Base-by-base conservation (phyloP, 1,284 basidiomycete genomes). In the Xerocomus nothofagi region DNA sequence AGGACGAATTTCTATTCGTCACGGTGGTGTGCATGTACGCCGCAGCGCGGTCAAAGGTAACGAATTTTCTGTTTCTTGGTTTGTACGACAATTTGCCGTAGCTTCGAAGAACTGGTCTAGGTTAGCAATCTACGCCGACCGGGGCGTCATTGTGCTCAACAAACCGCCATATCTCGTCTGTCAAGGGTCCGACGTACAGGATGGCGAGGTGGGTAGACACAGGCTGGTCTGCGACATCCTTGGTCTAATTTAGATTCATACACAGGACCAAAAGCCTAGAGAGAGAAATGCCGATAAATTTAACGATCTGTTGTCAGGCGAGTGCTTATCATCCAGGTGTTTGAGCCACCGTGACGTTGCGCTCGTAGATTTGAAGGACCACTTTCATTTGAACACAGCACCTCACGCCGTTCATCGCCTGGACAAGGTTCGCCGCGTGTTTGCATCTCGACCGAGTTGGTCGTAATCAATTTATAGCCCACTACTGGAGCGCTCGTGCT, bases 401-500 rank as follows among this genome's bases (percentile, higher is more conserved):
- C 81, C 78, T 9, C 72, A 71, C 47, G 71, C 79, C 4, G 76
- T 86, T 14, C 86, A 88, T 61, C 76, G 86, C 9, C 73, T 88
- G 9, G 86, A 88, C 71, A 86, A 84, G 72, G 85, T 81, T 44
- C 18, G 62, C 51, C 14, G 11, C 47, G 26, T 32, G 11, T 39
- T 42, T 34, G 7, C n/a, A 5, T n/a, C 33, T 11, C 18, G 4
- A 45, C 9, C 4, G n/a, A 17, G n/a, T 24, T 26, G 14, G 21
- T 15, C n/a, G 24, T 40, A 14, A 54, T 34, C 27, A 5, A 30
- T 46, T 26, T 11, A 2, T 40, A 88, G 86, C 66, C 71, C 7
- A 88, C 86, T 0, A 88, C 86, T 0, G 86, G 86, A 5, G 75
- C 74, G 24, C 67, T 88, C 7, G 54, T 83, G 12, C 69, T 88